Evolutionary conservation across 208 protist genomes (phyloP), one percentile per base, ranked within the genome.

Genomic region (Herpetomonas samuelpessoai): DNA sequence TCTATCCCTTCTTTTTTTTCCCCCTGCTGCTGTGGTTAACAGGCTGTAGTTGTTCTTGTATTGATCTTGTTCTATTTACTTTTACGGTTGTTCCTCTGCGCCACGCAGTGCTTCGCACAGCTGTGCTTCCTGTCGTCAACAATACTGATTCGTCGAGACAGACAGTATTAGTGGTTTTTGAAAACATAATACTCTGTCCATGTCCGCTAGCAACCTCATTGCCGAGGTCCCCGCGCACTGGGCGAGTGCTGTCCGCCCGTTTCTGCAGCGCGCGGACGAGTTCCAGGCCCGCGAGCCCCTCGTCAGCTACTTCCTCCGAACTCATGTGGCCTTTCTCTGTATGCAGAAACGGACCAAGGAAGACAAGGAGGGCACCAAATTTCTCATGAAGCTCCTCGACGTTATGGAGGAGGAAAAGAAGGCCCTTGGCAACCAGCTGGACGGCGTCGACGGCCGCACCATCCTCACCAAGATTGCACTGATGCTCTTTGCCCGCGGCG

Each of bases 401-500:
- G 25, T 31, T 0, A 50, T 94, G 12, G 82, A 91, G 54, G 41
- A 53, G 24, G 71, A 85, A n/a, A 79, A 79, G 44, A 49, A 70
- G 44, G 38, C 26, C 0, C 71, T 92, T n/a, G 63, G 50, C 3
- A 10, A 27, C 6, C 50, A 71, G 22, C 65, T 90, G 14, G 59
- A 68, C 7, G 68, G 58, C 10, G 65, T 71, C 3, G 77, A 73
- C 31, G 84, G 84, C n/a, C 72, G 81, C 6, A 90, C 82, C 0
- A 59, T 83, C 21, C 62, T 94, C 19, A 91, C 84, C 6, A 66
- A 73, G 22, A 74, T 66, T 24, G 88, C 76, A 1, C 62, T 94
- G 18, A 83, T 79, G 74, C 62, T 94, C 21, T 94, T 94, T 48
- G 41, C 77, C 4, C 62, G 66, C n/a, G 88, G 84, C n/a, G 88